Conservation (phyloP, 208 protist species). For the Strigomonas culicis region DNA sequence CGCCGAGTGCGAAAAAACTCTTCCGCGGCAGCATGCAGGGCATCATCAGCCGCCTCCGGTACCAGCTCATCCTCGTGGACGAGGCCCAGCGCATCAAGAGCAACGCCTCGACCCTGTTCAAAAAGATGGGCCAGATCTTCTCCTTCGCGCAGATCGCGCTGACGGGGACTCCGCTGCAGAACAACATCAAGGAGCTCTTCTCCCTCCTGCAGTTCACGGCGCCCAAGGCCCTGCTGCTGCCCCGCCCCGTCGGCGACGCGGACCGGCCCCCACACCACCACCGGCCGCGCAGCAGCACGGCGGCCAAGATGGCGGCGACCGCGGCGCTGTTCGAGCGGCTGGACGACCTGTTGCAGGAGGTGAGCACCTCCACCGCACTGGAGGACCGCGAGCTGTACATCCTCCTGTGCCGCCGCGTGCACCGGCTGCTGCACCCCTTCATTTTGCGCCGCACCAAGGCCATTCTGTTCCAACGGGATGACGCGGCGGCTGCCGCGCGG, state of each 20-base stretch:
- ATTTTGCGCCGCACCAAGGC: slow-evolving; percentile 41
- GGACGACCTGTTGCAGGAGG: slow-evolving; percentile 28
- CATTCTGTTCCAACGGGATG: slow-evolving; percentile 10
- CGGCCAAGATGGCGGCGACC: background rate
- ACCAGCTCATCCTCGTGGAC: slow-evolving; percentile 87
- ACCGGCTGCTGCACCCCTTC: slow-evolving; percentile 43
- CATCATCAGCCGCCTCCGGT: slow-evolving; percentile 49
- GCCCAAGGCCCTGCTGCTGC: slow-evolving; percentile 43
- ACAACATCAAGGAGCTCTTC: slow-evolving; percentile 92
- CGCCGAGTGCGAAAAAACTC: too few species aligned
- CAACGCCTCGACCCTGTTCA: slow-evolving; percentile 26
- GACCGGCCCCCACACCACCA: background rate
- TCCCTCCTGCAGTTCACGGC: slow-evolving; percentile 90
- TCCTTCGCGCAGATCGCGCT: slow-evolving; percentile 42
- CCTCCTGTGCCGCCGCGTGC: slow-evolving; percentile 37
- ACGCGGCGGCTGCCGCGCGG: slow-evolving; percentile 17
- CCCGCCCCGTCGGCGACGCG: background rate
- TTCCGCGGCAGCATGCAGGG: slow-evolving; percentile 16
- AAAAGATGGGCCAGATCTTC: slow-evolving; percentile 30
- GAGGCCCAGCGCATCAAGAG: slow-evolving; percentile 93
- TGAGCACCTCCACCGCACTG: slow-evolving; percentile 21
- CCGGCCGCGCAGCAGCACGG: background rate
- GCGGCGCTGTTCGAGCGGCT: slow-evolving; percentile 36
- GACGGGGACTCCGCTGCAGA: slow-evolving; percentile 93
- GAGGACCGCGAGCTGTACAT: slow-evolving; percentile 39